Percentiles rank a stretch among this genome's conserved stretches.
Conservation (phyloP, 495 filamentous ascomycete genomes). For the Aspergillus wentii region DNA sequence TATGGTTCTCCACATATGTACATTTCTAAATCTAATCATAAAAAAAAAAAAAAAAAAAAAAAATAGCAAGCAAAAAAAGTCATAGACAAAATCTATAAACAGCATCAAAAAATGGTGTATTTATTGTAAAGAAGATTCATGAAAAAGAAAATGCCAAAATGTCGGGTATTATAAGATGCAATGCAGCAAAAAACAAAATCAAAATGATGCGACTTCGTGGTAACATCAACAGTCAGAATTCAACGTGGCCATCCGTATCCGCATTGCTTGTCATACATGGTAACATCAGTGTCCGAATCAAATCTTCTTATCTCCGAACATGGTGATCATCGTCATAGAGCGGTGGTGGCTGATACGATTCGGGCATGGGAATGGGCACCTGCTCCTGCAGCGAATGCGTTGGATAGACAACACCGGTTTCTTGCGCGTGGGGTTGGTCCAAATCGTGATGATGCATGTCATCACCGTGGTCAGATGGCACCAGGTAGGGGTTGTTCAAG, state of each 20-base stretch:
- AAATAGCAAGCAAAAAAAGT: constrained; percentile 15
- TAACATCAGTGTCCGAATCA: too few species aligned
- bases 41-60: constrained; percentile 4
- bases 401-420: constrained; percentile 1
- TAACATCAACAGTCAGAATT: neutral
- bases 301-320: neutral
- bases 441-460: constrained; percentile 5
- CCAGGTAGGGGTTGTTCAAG: constrained; percentile 15
- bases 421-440: constrained; percentile 1
- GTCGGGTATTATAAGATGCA: neutral
- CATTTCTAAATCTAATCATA: constrained; percentile 5
- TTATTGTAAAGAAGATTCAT: neutral
- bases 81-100: constrained; percentile 4
- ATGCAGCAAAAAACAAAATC: neutral
- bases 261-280: too few species aligned
- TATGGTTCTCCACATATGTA: too few species aligned
- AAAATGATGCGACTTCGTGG: too few species aligned
- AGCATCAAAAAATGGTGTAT: constrained; percentile 5
- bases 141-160: neutral
- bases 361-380: constrained; percentile 32
- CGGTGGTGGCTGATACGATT: constrained; percentile 28
- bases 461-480: neutral
- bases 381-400: constrained; percentile 20
- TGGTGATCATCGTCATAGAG: constrained; percentile 20
- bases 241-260: too few species aligned